Evolutionary conservation across 2,329 filamentous ascomycete genomes (phyloP).

Genomic region (Cercospora sp.): DNA sequence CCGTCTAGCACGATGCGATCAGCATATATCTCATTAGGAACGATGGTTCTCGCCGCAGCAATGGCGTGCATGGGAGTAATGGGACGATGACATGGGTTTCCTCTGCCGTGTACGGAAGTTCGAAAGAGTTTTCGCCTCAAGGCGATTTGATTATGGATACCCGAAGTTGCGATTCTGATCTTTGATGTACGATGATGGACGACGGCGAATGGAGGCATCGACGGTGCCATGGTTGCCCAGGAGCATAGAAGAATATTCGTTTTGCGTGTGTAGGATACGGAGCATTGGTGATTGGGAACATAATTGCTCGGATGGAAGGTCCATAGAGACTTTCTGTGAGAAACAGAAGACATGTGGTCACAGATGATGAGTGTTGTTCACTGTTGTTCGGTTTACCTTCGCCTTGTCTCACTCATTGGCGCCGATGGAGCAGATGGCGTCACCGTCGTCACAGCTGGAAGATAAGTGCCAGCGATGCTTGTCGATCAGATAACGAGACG

Average conservation of each 20-base stretch:
- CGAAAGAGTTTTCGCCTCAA: neutral
- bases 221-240: neutral
- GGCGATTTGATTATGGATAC: neutral
- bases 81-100: neutral
- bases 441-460: neutral
- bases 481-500: neutral
- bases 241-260: neutral
- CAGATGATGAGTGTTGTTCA: neutral
- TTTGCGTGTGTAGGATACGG: neutral
- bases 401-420: neutral
- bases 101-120: neutral
- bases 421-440: neutral
- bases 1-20: constrained; percentile 9
- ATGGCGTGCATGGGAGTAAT: neutral
- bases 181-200: neutral
- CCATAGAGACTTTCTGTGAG: neutral
- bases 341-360: neutral
- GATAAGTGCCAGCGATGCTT: neutral
- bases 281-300: neutral
- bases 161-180: neutral
- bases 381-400: neutral
- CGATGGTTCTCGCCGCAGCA: neutral
- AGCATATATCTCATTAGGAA: neutral
- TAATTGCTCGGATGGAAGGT: neutral
- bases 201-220: neutral